A percentile compares a stretch with the other conserved stretches of the same genome.
Conservation (phyloP, 805 yeast genomes). For the Myxozyma nipponensis region DNA sequence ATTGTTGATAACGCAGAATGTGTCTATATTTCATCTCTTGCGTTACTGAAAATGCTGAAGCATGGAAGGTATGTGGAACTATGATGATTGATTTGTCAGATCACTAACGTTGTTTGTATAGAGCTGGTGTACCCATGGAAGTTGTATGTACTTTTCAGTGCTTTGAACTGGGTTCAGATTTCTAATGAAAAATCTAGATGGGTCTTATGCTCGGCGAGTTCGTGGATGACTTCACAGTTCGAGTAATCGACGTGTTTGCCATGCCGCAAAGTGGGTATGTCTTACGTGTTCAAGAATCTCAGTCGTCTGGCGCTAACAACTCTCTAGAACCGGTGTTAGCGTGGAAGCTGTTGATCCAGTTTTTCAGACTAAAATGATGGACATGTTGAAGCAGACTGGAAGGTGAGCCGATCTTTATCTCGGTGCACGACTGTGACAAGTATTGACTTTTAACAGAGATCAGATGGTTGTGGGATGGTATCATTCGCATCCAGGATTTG, state of each 20-base stretch:
- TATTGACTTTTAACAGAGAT: slow-evolving; percentile 51
- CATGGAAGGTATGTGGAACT: slow-evolving; percentile 66
- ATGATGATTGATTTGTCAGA: not conserved
- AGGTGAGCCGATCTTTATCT: slow-evolving; percentile 7
- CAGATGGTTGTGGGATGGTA: slow-evolving; percentile 99
- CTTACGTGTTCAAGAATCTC: too few species aligned
- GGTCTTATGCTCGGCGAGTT: slow-evolving; percentile 98
- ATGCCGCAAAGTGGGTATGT: slow-evolving; percentile 82
- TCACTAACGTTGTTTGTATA: slow-evolving; percentile 12
- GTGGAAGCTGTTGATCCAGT: slow-evolving; percentile 99
- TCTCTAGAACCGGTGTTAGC: slow-evolving; percentile 85
- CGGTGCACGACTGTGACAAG: not conserved
- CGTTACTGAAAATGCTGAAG: slow-evolving; percentile 91
- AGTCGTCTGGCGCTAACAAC: not conserved
- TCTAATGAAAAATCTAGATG: slow-evolving; percentile 52
- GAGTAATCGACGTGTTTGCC: slow-evolving; percentile 96
- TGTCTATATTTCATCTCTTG: slow-evolving; percentile 91
- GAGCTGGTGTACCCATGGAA: slow-evolving; percentile 65
- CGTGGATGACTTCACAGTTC: slow-evolving; percentile 94
- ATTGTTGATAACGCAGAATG: slow-evolving; percentile 82
- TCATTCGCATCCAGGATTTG: slow-evolving; percentile 99
- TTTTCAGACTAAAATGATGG: slow-evolving; percentile 99
- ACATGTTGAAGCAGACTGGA: slow-evolving; percentile 98
- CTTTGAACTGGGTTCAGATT: too few species aligned
- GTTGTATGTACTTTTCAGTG: slow-evolving; percentile 42